Conservation (phyloP, 2,329 filamentous ascomycete genomes). For the Venturia carpophila region DNA sequence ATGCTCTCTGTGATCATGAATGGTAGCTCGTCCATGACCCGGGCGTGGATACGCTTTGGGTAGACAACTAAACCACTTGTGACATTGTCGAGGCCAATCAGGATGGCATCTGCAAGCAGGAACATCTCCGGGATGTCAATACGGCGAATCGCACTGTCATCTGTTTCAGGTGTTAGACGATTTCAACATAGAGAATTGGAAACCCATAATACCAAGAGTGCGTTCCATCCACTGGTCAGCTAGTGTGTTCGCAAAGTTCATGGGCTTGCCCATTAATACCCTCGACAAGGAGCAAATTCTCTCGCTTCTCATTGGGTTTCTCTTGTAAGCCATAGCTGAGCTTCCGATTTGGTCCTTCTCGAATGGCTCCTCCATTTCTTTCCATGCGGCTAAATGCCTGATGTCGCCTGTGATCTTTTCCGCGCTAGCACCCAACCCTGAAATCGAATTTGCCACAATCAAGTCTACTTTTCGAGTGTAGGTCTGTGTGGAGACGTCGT, state of each 20-base stretch:
- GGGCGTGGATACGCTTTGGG: conserved; percentile 60
- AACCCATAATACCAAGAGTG: conserved; percentile 41
- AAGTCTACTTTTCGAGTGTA: conserved; percentile 78
- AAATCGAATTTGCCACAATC: conserved; percentile 70
- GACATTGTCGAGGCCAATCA: conserved; percentile 61
- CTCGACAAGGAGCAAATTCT: conserved; percentile 53
- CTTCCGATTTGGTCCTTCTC: conserved; percentile 71
- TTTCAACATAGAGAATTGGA: not conserved
- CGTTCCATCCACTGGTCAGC: conserved; percentile 66
- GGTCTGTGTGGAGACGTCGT: conserved; percentile 62
- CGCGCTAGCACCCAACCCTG: conserved; percentile 69
- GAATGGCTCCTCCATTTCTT: conserved; percentile 81
- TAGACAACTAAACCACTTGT: conserved; percentile 70
- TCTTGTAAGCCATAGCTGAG: conserved; percentile 56
- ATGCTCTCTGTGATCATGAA: conserved; percentile 72
- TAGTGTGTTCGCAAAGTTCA: conserved; percentile 57
- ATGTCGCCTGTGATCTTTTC: conserved; percentile 69
- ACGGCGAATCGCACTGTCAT: conserved; percentile 64
- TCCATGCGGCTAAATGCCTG: conserved; percentile 60
- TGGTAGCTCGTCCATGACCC: conserved; percentile 68
- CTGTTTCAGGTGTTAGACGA: conserved; percentile 27
- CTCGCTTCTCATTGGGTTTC: conserved; percentile 52
- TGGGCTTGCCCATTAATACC: conserved; percentile 46
- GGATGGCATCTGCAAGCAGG: conserved; percentile 47
- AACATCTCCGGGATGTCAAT: conserved; percentile 43